Conservation (phyloP, 2,329 filamentous ascomycete species). For the Claviceps arundinis region DNA sequence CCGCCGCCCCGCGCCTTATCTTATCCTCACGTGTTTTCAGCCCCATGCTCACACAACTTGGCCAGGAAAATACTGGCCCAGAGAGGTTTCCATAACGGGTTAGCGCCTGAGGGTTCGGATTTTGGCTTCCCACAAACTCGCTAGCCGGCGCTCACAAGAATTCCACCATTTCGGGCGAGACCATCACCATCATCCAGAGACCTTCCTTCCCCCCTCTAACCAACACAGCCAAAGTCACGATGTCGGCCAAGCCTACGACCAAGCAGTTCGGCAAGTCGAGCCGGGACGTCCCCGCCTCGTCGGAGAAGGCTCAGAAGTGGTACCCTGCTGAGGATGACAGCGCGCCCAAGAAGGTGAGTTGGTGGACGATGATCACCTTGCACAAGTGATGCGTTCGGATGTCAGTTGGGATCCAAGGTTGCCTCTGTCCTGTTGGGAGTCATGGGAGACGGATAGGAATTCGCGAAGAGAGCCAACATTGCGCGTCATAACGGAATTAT, state of each 20-base stretch:
- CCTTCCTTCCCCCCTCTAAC: conserved; percentile 17
- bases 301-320: conserved; percentile 97
- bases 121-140: conserved; percentile 31
- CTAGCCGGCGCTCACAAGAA: conserved; percentile 28
- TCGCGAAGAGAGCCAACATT: background rate
- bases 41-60: conserved; percentile 17
- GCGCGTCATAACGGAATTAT: background rate
- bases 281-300: conserved; percentile 74
- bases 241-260: conserved; percentile 64
- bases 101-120: conserved; percentile 29
- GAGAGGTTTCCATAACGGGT: conserved; percentile 15
- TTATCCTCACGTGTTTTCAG: conserved; percentile 25
- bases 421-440: conserved; percentile 1
- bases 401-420: background rate
- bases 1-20: conserved; percentile 11
- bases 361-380: conserved; percentile 13
- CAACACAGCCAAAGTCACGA: conserved; percentile 37
- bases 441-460: background rate
- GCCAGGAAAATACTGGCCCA: conserved; percentile 7
- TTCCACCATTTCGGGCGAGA: conserved; percentile 26
- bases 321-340: conserved; percentile 90
- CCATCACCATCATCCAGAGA: conserved; percentile 17
- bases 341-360: conserved; percentile 86
- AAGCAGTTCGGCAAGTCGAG: conserved; percentile 98
- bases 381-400: background rate